A percentile compares a stretch with the other conserved stretches of the same genome.
Conservation (phyloP, 148 eudicot genomes). For the Limonium bicolor region DNA sequence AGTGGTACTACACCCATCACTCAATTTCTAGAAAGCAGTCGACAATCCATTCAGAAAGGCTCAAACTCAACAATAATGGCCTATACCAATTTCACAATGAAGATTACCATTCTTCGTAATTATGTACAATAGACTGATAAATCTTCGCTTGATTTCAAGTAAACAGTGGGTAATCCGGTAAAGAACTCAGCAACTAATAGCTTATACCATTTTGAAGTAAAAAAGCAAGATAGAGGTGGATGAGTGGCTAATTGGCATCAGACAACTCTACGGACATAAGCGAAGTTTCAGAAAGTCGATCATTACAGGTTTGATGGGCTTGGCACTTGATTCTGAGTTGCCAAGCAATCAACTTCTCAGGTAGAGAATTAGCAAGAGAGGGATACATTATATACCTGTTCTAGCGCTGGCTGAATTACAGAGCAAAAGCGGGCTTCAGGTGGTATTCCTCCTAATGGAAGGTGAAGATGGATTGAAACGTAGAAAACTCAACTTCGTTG, state of each 20-base stretch:
- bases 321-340: not conserved
- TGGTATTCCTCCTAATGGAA: slow-evolving; percentile 6
- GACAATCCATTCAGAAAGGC: too few relatives aligned
- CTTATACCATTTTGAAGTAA: not conserved
- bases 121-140: too few relatives aligned
- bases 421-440: slow-evolving; percentile 25
- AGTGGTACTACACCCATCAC: too few relatives aligned
- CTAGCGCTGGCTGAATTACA: slow-evolving; percentile 14
- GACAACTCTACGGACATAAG: not conserved
- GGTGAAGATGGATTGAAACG: slow-evolving; percentile 7
- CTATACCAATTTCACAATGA: too few relatives aligned
- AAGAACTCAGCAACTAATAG: too few relatives aligned
- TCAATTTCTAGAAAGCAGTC: too few relatives aligned
- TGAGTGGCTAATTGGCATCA: not conserved
- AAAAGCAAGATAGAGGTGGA: not conserved
- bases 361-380: not conserved
- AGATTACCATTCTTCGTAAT: too few relatives aligned
- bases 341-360: not conserved
- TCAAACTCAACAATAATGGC: too few relatives aligned
- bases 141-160: too few relatives aligned
- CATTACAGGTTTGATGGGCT: too few relatives aligned
- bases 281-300: too few relatives aligned
- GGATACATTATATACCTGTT: slow-evolving; percentile 11
- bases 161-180: too few relatives aligned
- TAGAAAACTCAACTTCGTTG: slow-evolving; percentile 14